Evolutionary conservation across 2,329 filamentous ascomycete species (phyloP).

Genomic region (Talaromyces marneffei): DNA sequence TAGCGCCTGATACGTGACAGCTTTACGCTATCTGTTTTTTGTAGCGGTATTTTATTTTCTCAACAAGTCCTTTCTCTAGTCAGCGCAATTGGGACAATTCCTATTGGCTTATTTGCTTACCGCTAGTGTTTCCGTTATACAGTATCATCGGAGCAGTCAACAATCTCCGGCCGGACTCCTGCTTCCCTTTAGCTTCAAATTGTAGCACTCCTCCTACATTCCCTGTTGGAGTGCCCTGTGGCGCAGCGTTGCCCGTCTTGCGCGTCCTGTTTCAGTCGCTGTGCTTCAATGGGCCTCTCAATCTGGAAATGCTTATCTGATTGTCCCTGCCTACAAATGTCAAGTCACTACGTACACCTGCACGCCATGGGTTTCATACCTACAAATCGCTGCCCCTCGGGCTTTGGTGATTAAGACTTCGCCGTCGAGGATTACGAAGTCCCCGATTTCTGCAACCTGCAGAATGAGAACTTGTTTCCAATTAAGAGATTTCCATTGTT

Average conservation of each 20-base stretch:
- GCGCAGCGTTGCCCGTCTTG: not conserved
- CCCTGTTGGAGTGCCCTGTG: not conserved
- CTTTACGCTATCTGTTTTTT: not conserved
- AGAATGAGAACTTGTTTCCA: constrained; percentile 2
- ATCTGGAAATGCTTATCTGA: too few species aligned
- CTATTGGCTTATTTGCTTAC: not conserved
- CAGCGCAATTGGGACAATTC: not conserved
- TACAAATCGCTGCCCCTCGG: not conserved
- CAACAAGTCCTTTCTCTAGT: not conserved
- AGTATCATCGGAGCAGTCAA: not conserved
- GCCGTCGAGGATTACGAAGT: not conserved
- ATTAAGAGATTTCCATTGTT: not conserved
- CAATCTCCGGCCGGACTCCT: not conserved
- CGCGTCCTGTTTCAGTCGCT: not conserved
- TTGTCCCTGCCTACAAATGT: not conserved
- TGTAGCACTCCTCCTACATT: not conserved
- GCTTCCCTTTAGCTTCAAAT: not conserved
- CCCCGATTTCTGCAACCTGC: not conserved
- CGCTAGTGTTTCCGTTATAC: not conserved
- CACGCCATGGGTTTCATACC: not conserved
- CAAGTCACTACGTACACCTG: not conserved
- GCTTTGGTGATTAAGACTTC: not conserved
- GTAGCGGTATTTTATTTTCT: not conserved
- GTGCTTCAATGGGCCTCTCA: too few species aligned
- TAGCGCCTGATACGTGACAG: not conserved